Conservation (phyloP, 129 eudicot genomes). For the Flaveria robusta region DNA sequence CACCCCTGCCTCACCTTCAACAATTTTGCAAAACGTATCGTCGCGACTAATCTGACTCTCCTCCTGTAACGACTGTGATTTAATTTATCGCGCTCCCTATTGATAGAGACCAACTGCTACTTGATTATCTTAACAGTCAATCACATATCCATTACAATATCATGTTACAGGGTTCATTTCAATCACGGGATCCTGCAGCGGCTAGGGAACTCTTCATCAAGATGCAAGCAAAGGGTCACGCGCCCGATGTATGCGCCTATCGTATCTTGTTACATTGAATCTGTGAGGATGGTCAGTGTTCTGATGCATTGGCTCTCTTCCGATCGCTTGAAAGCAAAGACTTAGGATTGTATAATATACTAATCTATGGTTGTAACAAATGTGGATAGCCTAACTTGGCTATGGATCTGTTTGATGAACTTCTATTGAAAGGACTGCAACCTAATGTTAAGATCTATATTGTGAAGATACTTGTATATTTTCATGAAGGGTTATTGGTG, state of each 20-base stretch:
- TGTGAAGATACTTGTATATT: slow-evolving; percentile 24
- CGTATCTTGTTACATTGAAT: slow-evolving; percentile 19
- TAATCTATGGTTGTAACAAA: slow-evolving; percentile 31
- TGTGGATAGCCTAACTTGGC: slow-evolving; percentile 21
- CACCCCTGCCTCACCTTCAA: too few relatives aligned
- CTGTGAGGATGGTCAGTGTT: slow-evolving; percentile 3
- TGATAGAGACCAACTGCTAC: too few relatives aligned
- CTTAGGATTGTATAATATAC: slow-evolving; percentile 12
- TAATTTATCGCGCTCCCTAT: too few relatives aligned
- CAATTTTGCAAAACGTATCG: too few relatives aligned
- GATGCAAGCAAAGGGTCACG: slow-evolving; percentile 23
- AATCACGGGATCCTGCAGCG: neutral
- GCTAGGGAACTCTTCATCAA: slow-evolving; percentile 29
- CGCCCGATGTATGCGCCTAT: slow-evolving; percentile 5
- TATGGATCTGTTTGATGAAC: slow-evolving; percentile 9
- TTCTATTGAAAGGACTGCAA: slow-evolving; percentile 20
- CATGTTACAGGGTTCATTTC: slow-evolving; percentile 31
- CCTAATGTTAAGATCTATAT: slow-evolving; percentile 25
- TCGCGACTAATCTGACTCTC: too few relatives aligned
- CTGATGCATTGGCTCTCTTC: slow-evolving; percentile 35
- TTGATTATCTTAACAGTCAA: too few relatives aligned
- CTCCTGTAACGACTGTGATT: too few relatives aligned
- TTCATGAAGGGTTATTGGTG: slow-evolving; percentile 7
- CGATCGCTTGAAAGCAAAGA: neutral
- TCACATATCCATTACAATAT: slow-evolving; percentile 2